Conservation (phyloP, 164 flowering plant species). For the Berberis vulgaris region DNA sequence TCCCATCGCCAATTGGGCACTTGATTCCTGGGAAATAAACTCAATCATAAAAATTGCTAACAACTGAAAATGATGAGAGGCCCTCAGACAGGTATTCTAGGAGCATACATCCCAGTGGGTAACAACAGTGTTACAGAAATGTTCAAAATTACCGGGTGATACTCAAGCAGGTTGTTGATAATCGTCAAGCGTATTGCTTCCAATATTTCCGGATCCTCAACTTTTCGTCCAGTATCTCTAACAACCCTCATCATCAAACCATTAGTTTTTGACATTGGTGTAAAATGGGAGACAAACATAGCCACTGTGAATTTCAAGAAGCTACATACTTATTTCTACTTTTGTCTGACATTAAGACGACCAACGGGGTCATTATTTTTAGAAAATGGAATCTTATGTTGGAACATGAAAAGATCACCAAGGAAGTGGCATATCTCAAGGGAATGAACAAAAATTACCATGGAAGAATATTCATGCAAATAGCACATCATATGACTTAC, state of each 20-base stretch:
- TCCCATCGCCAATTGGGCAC: constrained; percentile 87
- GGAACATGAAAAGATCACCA: too few relatives aligned
- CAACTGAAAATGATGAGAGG: neutral
- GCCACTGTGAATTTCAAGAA: too few relatives aligned
- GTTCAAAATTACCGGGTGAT: constrained; percentile 67
- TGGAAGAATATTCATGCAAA: too few relatives aligned
- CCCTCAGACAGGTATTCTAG: neutral
- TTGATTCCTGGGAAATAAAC: constrained; percentile 74
- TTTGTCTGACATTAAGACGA: too few relatives aligned
- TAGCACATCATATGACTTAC: constrained; percentile 34
- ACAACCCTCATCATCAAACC: constrained; percentile 2
- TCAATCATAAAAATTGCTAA: constrained; percentile 6
- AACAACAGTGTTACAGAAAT: neutral
- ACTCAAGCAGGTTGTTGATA: constrained; percentile 80
- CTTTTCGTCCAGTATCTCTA: constrained; percentile 87
- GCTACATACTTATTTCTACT: too few relatives aligned
- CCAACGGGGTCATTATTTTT: too few relatives aligned
- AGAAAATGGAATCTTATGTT: too few relatives aligned
- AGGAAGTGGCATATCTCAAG: too few relatives aligned
- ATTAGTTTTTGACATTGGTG: neutral
- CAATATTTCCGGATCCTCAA: constrained; percentile 89
- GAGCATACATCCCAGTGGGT: neutral
- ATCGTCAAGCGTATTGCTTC: constrained; percentile 95
- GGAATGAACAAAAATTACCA: too few relatives aligned
- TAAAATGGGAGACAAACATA: too few relatives aligned